Conservation (phyloP, 495 filamentous ascomycete species). For the Tuber calosporum region DNA sequence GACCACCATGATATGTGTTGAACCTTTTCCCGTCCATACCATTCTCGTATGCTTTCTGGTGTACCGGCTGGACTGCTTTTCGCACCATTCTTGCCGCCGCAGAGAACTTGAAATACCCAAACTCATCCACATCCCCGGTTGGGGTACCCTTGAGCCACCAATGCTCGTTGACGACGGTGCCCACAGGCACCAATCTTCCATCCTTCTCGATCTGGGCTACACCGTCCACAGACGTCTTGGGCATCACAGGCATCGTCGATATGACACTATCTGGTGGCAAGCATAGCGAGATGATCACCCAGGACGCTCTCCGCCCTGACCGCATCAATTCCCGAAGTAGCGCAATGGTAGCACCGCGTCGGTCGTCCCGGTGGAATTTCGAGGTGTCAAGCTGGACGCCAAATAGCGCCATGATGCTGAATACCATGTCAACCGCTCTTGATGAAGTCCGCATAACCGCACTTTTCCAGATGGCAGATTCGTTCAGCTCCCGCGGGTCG, state of each 20-base stretch:
- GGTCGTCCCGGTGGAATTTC: conserved; percentile 7
- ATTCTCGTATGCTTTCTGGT: not conserved
- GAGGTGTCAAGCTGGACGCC: not conserved
- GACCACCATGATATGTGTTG: not conserved
- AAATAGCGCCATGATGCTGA: conserved; percentile 9
- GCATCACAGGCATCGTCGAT: conserved; percentile 1
- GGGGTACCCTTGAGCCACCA: not conserved
- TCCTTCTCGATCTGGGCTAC: not conserved
- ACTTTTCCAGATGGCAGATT: conserved; percentile 1
- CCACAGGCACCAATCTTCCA: not conserved
- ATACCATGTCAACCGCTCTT: not conserved
- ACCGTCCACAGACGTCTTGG: not conserved
- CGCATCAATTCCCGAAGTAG: not conserved
- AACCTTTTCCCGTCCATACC: not conserved
- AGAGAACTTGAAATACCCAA: conserved; percentile 6
- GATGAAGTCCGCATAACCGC: not conserved
- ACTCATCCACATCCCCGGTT: not conserved
- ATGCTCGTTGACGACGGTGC: not conserved
- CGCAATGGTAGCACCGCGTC: not conserved
- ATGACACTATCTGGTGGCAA: not conserved
- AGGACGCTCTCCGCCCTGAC: not conserved
- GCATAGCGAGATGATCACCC: not conserved
- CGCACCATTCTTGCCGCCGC: not conserved
- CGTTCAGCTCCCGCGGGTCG: not conserved
- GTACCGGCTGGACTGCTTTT: not conserved